phyloP scores from a whole-genome alignment of 1,284 basidiomycete species.

The Bjerkandera adusta region DNA sequence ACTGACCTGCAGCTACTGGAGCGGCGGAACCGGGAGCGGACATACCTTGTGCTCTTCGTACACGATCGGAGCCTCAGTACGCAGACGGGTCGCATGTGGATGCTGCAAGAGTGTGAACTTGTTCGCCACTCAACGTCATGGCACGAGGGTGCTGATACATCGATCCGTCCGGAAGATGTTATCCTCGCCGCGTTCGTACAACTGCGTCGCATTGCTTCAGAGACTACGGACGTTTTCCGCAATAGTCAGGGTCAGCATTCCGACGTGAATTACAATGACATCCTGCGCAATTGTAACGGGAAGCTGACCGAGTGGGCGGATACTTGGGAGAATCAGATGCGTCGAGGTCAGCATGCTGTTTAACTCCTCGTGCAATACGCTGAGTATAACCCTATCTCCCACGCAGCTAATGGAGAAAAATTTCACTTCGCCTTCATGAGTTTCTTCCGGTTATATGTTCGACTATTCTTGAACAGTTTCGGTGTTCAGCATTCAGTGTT shows the following conservation, averaged over 20 bases:
- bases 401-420: conserved; percentile 56
- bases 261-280: conserved; percentile 68
- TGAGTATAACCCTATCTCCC: conserved; percentile 14
- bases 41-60: conserved; percentile 79
- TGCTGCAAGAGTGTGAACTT: conserved; percentile 79
- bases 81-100: conserved; percentile 81
- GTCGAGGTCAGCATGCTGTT: conserved; percentile 45
- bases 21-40: conserved; percentile 78
- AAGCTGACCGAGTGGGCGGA: conserved; percentile 70
- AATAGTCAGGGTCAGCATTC: conserved; percentile 45
- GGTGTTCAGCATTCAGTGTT: conserved; percentile 40
- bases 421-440: conserved; percentile 73
- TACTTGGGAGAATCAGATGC: conserved; percentile 69
- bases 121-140: conserved; percentile 63
- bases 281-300: conserved; percentile 66
- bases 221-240: conserved; percentile 73
- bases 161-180: conserved; percentile 73
- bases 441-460: conserved; percentile 73
- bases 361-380: background rate
- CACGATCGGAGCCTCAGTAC: conserved; percentile 81
- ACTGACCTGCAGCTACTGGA: conserved; percentile 62
- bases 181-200: conserved; percentile 74
- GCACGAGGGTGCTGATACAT: conserved; percentile 58
- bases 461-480: conserved; percentile 79
- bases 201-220: conserved; percentile 72